A percentile compares a stretch with the other conserved stretches of the same genome.
phyloP scores from a whole-genome alignment of 495 filamentous ascomycete species.

The Hypoxylon cercidicola region DNA sequence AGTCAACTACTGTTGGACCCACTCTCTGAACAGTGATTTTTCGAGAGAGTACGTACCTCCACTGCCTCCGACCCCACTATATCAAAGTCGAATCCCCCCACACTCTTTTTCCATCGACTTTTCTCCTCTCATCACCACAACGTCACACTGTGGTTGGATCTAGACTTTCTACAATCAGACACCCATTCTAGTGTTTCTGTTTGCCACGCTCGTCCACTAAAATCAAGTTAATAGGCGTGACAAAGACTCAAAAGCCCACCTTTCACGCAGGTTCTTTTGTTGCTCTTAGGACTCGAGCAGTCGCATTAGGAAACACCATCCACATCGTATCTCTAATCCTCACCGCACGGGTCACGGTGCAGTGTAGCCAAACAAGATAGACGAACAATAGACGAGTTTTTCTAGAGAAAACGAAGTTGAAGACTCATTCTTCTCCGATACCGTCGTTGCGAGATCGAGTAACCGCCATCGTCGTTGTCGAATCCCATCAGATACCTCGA shows the following conservation, averaged over 20 bases:
- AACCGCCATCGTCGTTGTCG: constrained; percentile 37
- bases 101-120: constrained; percentile 37
- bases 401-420: constrained; percentile 29
- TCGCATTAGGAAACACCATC: constrained; percentile 14
- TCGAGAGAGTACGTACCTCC: constrained; percentile 41
- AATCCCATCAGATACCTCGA: constrained; percentile 42
- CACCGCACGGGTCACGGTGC: constrained; percentile 45
- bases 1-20: constrained; percentile 34
- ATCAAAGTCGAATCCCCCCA: constrained; percentile 4
- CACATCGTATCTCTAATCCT: constrained; percentile 19
- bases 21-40: constrained; percentile 26
- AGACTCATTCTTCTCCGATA: constrained; percentile 30
- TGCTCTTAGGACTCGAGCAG: constrained; percentile 40
- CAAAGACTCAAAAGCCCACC: constrained; percentile 31
- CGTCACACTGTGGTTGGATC: constrained; percentile 14
- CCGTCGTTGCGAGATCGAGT: constrained; percentile 45
- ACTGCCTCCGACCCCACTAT: background rate
- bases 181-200: constrained; percentile 27
- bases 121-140: constrained; percentile 36
- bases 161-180: constrained; percentile 7
- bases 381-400: constrained; percentile 46
- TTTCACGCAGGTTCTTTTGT: constrained; percentile 37
- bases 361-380: constrained; percentile 46
- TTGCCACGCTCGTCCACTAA: constrained; percentile 30
- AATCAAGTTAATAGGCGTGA: constrained; percentile 23